Evolutionary conservation across 371 early-diverging fungal species (phyloP), one percentile per base, ranked within the genome.

Genomic region (Batkoa obscura): DNA sequence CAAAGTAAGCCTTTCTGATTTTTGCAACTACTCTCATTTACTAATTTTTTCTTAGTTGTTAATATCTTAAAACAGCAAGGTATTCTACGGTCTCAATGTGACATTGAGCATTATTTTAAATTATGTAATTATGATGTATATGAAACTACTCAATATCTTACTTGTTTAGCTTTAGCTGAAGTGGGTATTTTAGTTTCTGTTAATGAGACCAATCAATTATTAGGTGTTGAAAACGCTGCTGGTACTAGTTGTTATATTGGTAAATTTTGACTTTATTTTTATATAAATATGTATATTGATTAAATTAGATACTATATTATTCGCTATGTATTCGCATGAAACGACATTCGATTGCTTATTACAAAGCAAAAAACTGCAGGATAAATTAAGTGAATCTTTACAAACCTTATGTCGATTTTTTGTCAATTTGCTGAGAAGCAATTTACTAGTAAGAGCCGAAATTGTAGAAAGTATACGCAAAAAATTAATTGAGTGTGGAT

Each of bases 201-300:
- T 36, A 60, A 61, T 35, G 61, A 60, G 38, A 58, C 63, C 8
- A 58, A 42, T 6, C 39, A 30, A 5, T 50, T 75, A 50, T 58
- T 63, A 10, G 78, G 78, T 5, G 66, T 69, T 17, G 72, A 74
- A 53, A 78, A 78, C 43, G 72, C 73, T 50, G 65, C 67, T 30
- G 66, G 67, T 46, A 78, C 78, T 23, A 70, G 71, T 31, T 78
- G 78, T 53, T 78, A 78, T 51, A 74, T 78, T 51, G 76, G 76
- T 67, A 64, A 67, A 31, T 35, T 63, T 3, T 33, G 17, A 41
- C 23, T 23, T 23, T 23, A 23, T 23, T 23, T 23, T 23, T 23
- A 23, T 23, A 23, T n/a, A 42, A 15, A n/a, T 34, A 2, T 34
- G 49, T 31, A 9, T 31, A 39, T n/a, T 36, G 42, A 33, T 43